Base-by-base conservation (phyloP, 2,329 filamentous ascomycete species). In the Penicillium hesseltinei region DNA sequence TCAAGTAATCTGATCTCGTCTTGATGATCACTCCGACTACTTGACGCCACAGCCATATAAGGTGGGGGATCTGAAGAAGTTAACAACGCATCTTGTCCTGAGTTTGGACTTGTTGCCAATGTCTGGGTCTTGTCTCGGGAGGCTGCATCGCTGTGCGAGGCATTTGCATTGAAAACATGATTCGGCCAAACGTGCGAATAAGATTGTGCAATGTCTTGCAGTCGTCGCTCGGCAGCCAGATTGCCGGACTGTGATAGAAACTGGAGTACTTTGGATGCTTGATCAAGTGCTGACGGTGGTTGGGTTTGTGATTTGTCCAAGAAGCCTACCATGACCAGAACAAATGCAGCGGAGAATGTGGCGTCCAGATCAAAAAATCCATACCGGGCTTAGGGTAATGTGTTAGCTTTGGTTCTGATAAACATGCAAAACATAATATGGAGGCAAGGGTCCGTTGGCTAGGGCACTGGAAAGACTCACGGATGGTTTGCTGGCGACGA, bases 291-390 rank as follows among this genome's bases (percentile, higher is more conserved):
- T 21, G 23, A 9, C 1, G 63, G 60, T 17, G 62, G 63, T 6
- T 55, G 31, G 11, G 33, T 44, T 35, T 57, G 54, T 2, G 55
- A 33, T 13, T 57, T 56, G 23, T 63, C 48, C 8, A 62, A 29
- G 19, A 64, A 59, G 1, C 63, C 62, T 8, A 54, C 51, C 62
- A 66, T 64, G 3, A 66, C 63, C 33, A 66, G 50, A 3, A 66
- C 62, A 39, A 66, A 66, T 9, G 64, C 64, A 8, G 63, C 62
- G 21, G 64, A 65, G 15, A 66, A 66, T 13, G 62, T 64, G 21
- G 64, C 63, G 4, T 66, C 64, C 5, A 66, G 29, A 38, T 66
- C 64, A 25, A 66, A 66, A 33, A 66, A 66, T 5, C 64, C 64
- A 44, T 64, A 66, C 11, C 63, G 58, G 15, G 54, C 54, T 56